phyloP scores from a whole-genome alignment of 2,329 filamentous ascomycete genomes.

The Emmonsia crescens region DNA sequence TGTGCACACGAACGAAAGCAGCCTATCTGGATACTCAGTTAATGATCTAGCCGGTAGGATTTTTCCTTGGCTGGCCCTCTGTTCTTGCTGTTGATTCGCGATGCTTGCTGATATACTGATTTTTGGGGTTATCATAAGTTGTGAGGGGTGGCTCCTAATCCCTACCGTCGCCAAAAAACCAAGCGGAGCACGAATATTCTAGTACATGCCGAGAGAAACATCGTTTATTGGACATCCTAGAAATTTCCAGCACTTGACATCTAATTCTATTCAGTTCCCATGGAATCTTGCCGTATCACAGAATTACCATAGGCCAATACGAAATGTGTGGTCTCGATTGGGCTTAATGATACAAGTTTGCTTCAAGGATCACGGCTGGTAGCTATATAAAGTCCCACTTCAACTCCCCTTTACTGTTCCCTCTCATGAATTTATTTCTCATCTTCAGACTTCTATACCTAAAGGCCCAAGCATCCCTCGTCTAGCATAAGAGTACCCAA shows the following conservation, averaged over 20 bases:
- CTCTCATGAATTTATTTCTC: background rate
- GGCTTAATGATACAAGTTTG: background rate
- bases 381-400: background rate
- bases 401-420: background rate
- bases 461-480: background rate
- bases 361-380: background rate
- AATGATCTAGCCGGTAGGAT: too few relatives aligned
- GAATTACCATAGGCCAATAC: background rate
- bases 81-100: background rate
- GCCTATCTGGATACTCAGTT: background rate
- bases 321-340: background rate
- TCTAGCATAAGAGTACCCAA: background rate
- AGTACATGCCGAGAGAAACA: background rate
- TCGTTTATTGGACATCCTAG: background rate
- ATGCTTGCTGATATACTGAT: background rate
- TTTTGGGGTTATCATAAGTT: background rate
- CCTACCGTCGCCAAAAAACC: background rate
- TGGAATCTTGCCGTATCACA: background rate
- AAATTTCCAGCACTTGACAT: background rate
- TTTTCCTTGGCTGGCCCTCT: background rate
- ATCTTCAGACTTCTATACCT: background rate
- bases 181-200: background rate
- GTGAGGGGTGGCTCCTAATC: background rate
- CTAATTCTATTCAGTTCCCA: background rate
- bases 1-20: background rate